phyloP scores from a whole-genome alignment of 345 rosid genomes.

The Lenwebbia sp. region DNA sequence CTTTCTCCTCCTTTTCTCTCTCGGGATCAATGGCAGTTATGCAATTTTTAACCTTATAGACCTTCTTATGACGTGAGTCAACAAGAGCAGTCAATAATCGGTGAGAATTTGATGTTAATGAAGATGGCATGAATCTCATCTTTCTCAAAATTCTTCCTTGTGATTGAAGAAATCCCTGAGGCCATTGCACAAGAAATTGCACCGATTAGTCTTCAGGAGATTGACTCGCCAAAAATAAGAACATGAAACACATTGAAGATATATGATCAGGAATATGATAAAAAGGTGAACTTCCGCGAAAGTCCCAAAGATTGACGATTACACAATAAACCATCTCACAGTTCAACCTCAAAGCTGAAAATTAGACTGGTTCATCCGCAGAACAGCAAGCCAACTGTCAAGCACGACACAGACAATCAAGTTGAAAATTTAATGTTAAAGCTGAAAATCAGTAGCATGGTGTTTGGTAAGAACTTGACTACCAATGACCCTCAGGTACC shows the following conservation, averaged over 20 bases:
- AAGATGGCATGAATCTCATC: slow-evolving; percentile 95
- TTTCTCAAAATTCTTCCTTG: slow-evolving; percentile 91
- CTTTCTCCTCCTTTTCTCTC: slow-evolving; percentile 95
- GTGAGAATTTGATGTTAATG: slow-evolving; percentile 87
- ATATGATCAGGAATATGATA: neutral
- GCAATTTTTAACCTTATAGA: slow-evolving; percentile 87
- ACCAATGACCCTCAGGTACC: neutral
- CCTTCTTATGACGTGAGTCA: slow-evolving; percentile 84
- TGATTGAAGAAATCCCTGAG: slow-evolving; percentile 96
- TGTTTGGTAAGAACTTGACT: neutral
- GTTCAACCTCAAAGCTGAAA: neutral
- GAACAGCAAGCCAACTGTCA: neutral
- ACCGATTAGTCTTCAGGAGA: neutral
- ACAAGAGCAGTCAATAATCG: slow-evolving; percentile 89
- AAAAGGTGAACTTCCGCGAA: neutral
- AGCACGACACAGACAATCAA: neutral
- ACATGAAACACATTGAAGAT: neutral
- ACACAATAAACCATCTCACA: neutral
- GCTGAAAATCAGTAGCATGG: neutral
- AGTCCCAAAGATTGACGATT: neutral
- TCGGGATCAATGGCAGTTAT: slow-evolving; percentile 98
- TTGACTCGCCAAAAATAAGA: neutral
- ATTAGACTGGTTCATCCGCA: neutral
- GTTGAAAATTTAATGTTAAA: neutral
- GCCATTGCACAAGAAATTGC: slow-evolving; percentile 1